Evolutionary conservation across 495 filamentous ascomycete species (phyloP), one percentile per base, ranked within the genome.

Genomic region (Penicillium silybi): DNA sequence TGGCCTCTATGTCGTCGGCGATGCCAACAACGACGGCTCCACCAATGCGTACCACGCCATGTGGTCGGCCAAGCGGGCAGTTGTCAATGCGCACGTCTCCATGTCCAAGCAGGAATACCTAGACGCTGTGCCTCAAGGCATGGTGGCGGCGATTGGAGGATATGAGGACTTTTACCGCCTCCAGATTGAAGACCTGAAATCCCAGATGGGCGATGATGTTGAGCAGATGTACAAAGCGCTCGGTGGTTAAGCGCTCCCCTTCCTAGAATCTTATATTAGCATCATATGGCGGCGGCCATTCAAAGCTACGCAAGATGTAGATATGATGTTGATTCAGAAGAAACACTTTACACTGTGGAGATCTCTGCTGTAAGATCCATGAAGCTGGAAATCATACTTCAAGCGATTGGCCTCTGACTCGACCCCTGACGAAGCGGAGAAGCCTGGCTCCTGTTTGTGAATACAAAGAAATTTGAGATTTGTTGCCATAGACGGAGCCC

Each of bases 31-130:
- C 16, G 76, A 77, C 16, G 70, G 69, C 37, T 56, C 61, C 18
- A 77, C 74, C 5, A 80, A 77, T 44, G 74, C 75, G 34, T 72
- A 73, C 6, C 76, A 80, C 44, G 76, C 37, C 3, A 39, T 39
- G 37, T 39, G 37, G 37, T 39, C 37, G 37, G 37, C 37, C 3
- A 39, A 39, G 16, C 37, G 37, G 6, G 37, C 37, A 1, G 37
- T n/a, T 39, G 52, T 37, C 25, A 20, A 46, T 39, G 37, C 37
- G 4, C 37, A 39, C 37, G 44, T 46, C 20, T 42, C 50, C 9
- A 53, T 53, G 17, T 48, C 37, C 16, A 54, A 54, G 25, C 32
- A 48, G 17, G 51, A 54, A 37, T 48, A 54, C 10, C 51, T 54
- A 16, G 51, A 54, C 9, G 4, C 6, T 7, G 51, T 37, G 0